Evolutionary conservation across 1,284 basidiomycete genomes (phyloP).

Genomic region (Apiotrichum domesticum): DNA sequence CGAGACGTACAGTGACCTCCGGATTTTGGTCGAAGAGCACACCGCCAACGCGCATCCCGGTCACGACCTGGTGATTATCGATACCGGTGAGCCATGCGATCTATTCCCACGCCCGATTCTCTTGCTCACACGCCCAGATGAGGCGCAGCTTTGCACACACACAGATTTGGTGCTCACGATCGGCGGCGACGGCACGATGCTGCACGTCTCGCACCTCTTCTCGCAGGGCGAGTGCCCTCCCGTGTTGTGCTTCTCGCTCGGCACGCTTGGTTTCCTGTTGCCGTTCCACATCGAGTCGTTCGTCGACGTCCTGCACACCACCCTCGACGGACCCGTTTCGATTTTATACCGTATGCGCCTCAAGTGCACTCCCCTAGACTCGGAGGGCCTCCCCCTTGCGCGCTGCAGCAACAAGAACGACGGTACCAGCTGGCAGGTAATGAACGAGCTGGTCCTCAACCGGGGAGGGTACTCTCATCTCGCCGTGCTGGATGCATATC

Average conservation of each 20-base stretch:
- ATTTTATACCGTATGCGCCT: conserved; percentile 80
- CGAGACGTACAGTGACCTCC: conserved; percentile 22
- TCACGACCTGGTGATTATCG: conserved; percentile 26
- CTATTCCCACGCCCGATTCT: not conserved
- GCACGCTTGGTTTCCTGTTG: conserved; percentile 88
- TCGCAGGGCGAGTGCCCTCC: conserved; percentile 82
- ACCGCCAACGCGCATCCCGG: conserved; percentile 28
- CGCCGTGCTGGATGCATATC: conserved; percentile 86
- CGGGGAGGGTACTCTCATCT: conserved; percentile 84
- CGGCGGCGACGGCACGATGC: conserved; percentile 90
- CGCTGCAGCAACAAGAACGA: conserved; percentile 10
- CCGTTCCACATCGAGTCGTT: conserved; percentile 61
- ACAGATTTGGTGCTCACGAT: conserved; percentile 83
- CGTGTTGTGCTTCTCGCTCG: conserved; percentile 93
- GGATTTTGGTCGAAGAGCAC: conserved; percentile 34
- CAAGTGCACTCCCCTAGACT: conserved; percentile 67
- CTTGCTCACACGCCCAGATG: not conserved
- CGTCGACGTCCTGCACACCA: conserved; percentile 66
- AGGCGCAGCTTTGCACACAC: conserved; percentile 20
- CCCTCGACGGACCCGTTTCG: conserved; percentile 50
- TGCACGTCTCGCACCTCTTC: conserved; percentile 89
- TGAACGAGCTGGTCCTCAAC: conserved; percentile 94
- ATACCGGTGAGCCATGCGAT: not conserved
- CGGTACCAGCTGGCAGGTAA: conserved; percentile 76
- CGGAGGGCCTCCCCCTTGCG: conserved; percentile 55